These are phyloP conservation scores for Exophiala sp. DNA, from an alignment of 2,329 filamentous ascomycete genomes.

Conservation along the genomic window DNA sequence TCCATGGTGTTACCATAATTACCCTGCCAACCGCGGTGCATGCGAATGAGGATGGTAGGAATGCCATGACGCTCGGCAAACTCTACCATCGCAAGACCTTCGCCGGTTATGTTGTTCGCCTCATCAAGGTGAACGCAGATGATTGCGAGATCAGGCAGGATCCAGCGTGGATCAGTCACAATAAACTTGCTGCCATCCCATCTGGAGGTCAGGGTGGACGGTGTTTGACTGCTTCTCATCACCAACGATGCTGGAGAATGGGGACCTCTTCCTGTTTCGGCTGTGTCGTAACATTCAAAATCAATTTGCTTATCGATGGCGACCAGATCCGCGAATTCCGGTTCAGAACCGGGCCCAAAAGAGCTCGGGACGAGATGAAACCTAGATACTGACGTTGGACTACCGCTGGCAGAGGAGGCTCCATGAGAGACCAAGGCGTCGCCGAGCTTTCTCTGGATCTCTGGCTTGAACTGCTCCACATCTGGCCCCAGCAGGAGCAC, in stretches of 20 bases:
- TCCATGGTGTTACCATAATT: slow-evolving; percentile 21
- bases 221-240: slow-evolving; percentile 29
- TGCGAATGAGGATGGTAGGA: slow-evolving; percentile 42
- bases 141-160: slow-evolving; percentile 42
- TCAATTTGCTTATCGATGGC: slow-evolving; percentile 40
- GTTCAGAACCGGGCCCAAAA: slow-evolving; percentile 40
- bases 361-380: slow-evolving; percentile 47
- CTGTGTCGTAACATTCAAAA: slow-evolving; percentile 41
- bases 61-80: slow-evolving; percentile 42
- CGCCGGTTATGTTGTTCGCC: slow-evolving; percentile 27
- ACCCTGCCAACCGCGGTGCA: slow-evolving; percentile 38
- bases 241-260: slow-evolving; percentile 29
- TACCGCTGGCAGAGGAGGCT: slow-evolving; percentile 31
- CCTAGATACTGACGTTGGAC: slow-evolving; percentile 39
- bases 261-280: neutral
- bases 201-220: slow-evolving; percentile 34
- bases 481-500: slow-evolving; percentile 18
- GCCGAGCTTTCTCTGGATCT: slow-evolving; percentile 40
- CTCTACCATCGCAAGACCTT: slow-evolving; percentile 29
- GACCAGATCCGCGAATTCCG: slow-evolving; percentile 46
- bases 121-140: slow-evolving; percentile 36
- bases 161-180: slow-evolving; percentile 40
- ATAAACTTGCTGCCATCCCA: slow-evolving; percentile 37
- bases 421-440: slow-evolving; percentile 43
- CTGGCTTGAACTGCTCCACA: slow-evolving; percentile 20